Percentiles rank a stretch among this genome's conserved stretches.
phyloP scores from a whole-genome alignment of 192 early-diverging fungal species.

The Entophlyctis luteolus region DNA sequence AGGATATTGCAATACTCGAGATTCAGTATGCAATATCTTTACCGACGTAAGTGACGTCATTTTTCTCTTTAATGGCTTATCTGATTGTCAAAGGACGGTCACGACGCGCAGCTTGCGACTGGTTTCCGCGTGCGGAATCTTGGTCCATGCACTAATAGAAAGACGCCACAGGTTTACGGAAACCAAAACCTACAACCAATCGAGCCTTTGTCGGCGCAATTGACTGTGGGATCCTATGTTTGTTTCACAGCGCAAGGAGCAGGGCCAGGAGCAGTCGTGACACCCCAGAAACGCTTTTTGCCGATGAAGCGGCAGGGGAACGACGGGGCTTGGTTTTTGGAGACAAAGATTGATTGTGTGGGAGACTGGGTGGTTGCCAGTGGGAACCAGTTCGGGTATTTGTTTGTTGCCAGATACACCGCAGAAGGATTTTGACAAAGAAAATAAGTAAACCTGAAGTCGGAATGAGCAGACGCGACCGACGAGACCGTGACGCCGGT shows the following conservation, averaged over 20 bases:
- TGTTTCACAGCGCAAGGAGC: background rate
- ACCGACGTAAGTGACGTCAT: background rate
- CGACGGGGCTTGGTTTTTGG: background rate
- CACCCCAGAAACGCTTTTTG: background rate
- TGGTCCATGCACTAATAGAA: background rate
- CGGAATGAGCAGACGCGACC: too few relatives aligned
- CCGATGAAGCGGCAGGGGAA: background rate
- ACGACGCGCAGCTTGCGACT: background rate
- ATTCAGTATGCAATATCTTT: background rate
- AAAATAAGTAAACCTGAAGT: too few relatives aligned
- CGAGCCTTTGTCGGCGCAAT: background rate
- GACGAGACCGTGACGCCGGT: too few relatives aligned
- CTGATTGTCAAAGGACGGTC: background rate
- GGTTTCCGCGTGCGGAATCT: background rate
- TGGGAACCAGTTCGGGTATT: background rate
- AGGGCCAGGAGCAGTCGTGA: background rate
- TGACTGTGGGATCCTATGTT: background rate
- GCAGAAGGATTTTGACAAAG: too few relatives aligned
- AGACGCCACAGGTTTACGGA: background rate
- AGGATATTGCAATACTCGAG: background rate
- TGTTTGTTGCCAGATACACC: background rate
- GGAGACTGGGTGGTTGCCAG: background rate
- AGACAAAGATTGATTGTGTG: background rate
- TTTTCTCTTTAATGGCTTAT: background rate
- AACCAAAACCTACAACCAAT: background rate